Percentiles rank a stretch among this genome's conserved stretches.
These are phyloP conservation scores for Spiraea crenata DNA, from an alignment of 331 rosid species.

Conservation along the genomic window DNA sequence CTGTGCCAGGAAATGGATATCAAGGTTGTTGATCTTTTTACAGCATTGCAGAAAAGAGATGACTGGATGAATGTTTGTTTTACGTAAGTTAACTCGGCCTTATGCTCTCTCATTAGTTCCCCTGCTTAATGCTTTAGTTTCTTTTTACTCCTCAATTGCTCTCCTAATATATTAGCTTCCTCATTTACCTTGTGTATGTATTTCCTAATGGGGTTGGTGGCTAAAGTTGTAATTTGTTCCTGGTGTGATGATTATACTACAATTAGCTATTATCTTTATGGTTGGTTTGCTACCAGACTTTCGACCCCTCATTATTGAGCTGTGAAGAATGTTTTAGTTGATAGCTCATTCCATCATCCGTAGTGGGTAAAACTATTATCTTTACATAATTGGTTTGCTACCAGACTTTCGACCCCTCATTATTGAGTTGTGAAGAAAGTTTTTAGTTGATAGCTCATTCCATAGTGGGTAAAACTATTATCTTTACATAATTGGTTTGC, in stretches of 20 bases:
- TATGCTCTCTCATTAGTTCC: not conserved
- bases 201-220: not conserved
- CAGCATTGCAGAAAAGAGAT: constrained; percentile 61
- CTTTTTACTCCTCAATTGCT: constrained; percentile 5
- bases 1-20: constrained; percentile 72
- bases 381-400: not conserved
- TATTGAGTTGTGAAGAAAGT: not conserved
- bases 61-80: constrained; percentile 74
- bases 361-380: not conserved
- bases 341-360: not conserved
- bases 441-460: not conserved
- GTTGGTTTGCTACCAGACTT: not conserved
- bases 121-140: not conserved
- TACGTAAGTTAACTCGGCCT: constrained; percentile 52
- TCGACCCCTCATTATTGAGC: not conserved
- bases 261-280: not conserved
- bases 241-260: not conserved
- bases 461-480: not conserved
- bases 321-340: not conserved
- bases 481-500: not conserved
- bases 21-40: constrained; percentile 70
- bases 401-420: not conserved
- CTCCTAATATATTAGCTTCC: constrained; percentile 6
- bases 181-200: not conserved
- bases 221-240: not conserved